Conservation (phyloP, 805 yeast species). For the Sungouiozyma intestinalis region DNA sequence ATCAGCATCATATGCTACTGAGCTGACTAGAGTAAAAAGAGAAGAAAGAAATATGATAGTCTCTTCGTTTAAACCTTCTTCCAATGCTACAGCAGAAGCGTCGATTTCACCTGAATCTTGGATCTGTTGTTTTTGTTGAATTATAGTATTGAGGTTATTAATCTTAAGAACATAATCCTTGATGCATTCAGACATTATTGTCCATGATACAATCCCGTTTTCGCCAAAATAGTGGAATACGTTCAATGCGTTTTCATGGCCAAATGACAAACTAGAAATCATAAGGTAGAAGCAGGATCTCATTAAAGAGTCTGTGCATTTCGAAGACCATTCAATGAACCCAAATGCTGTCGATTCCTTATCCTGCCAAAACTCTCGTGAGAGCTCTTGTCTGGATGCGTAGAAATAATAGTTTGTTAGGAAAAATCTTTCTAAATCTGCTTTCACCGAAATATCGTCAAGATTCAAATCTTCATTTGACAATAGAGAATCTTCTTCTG, state of each 20-base stretch:
- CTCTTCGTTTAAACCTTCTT: constrained; percentile 66
- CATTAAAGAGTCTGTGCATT: constrained; percentile 69
- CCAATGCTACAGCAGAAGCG: constrained; percentile 28
- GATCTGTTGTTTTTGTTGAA: constrained; percentile 19
- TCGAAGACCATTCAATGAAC: constrained; percentile 80
- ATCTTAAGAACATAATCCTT: constrained; percentile 42
- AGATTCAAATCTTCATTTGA: constrained; percentile 47
- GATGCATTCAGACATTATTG: constrained; percentile 42
- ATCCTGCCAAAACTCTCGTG: constrained; percentile 59
- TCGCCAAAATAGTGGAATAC: constrained; percentile 39
- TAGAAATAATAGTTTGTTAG: constrained; percentile 63
- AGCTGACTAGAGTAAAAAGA: constrained; percentile 53
- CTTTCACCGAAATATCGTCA: constrained; percentile 57
- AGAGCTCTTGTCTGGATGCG: constrained; percentile 46
- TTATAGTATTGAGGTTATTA: constrained; percentile 21
- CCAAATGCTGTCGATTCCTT: constrained; percentile 60
- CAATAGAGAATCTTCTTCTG: constrained; percentile 61
- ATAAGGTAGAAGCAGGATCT: constrained; percentile 73
- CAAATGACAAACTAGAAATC: constrained; percentile 62
- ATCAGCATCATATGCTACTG: constrained; percentile 33
- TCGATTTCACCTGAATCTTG: constrained; percentile 23
- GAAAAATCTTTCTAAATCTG: constrained; percentile 83
- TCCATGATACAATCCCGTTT: constrained; percentile 41
- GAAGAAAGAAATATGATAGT: constrained; percentile 66
- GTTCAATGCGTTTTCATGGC: constrained; percentile 43